These are phyloP conservation scores for Basidiobolus heterosporus DNA, from an alignment of 371 early-diverging fungal species.

Conservation along the genomic window DNA sequence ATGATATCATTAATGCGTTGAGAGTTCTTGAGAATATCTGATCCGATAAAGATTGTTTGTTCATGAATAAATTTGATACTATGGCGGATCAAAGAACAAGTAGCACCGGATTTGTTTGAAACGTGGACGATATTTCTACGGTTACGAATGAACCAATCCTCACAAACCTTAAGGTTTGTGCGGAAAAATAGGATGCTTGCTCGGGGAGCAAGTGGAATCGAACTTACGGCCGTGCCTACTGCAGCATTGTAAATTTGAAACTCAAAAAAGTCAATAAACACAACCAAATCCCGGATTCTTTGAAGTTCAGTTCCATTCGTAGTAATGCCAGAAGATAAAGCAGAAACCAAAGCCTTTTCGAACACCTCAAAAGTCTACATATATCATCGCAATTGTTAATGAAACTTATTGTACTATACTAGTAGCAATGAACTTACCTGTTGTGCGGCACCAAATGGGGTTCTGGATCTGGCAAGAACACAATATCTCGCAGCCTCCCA, in stretches of 20 bases:
- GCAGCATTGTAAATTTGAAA: constrained; percentile 50
- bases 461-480: constrained; percentile 46
- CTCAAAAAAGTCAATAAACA: constrained; percentile 52
- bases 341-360: constrained; percentile 26
- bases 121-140: constrained; percentile 25
- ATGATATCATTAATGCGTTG: no score
- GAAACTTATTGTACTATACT: not conserved
- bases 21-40: no score
- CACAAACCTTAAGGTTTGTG: constrained; percentile 51
- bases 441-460: constrained; percentile 58
- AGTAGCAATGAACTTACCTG: constrained; percentile 19
- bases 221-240: constrained; percentile 33
- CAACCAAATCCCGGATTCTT: constrained; percentile 20
- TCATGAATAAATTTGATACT: constrained; percentile 14
- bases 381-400: not conserved
- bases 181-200: constrained; percentile 49
- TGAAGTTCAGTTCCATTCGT: not conserved
- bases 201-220: constrained; percentile 39
- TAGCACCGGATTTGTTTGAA: constrained; percentile 19
- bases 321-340: no score
- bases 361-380: constrained; percentile 47
- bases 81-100: constrained; percentile 23
- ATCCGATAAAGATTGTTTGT: not conserved
- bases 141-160: constrained; percentile 56
- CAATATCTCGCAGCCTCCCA: constrained; percentile 68